Evolutionary conservation across 495 filamentous ascomycete species (phyloP).

Genomic region (Penicillium simplicissimum): DNA sequence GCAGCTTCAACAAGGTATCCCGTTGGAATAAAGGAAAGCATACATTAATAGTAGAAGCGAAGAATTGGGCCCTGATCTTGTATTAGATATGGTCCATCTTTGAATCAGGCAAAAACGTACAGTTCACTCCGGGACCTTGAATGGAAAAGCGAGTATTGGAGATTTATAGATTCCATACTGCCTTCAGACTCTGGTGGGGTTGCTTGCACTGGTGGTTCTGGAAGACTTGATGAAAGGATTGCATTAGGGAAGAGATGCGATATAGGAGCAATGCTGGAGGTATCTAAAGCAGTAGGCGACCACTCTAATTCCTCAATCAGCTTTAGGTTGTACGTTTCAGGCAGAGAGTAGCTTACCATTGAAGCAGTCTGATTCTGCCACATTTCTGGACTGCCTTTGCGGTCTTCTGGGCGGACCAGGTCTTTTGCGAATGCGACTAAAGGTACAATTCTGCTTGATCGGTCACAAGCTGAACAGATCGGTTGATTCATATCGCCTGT

Average conservation of each 20-base stretch:
- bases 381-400: not conserved
- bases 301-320: not conserved
- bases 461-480: not conserved
- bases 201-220: not conserved
- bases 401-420: not conserved
- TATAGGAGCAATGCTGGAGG: not conserved
- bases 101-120: not conserved
- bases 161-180: not conserved
- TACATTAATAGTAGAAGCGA: not conserved
- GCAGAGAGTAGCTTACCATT: not conserved
- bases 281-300: not conserved
- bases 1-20: not conserved
- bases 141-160: constrained; percentile 3
- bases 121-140: constrained; percentile 5
- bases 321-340: not conserved
- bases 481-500: not conserved
- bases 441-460: constrained; percentile 2
- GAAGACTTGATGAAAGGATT: not conserved
- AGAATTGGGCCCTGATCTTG: not conserved
- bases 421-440: constrained; percentile 3
- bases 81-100: constrained; percentile 1
- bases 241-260: not conserved
- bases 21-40: not conserved
- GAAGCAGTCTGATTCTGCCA: not conserved
- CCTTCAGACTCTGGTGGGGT: not conserved